A percentile compares a stretch with the other conserved stretches of the same genome.
phyloP scores from a whole-genome alignment of 768 basidiomycete genomes.

The Podaxis rugospora region DNA sequence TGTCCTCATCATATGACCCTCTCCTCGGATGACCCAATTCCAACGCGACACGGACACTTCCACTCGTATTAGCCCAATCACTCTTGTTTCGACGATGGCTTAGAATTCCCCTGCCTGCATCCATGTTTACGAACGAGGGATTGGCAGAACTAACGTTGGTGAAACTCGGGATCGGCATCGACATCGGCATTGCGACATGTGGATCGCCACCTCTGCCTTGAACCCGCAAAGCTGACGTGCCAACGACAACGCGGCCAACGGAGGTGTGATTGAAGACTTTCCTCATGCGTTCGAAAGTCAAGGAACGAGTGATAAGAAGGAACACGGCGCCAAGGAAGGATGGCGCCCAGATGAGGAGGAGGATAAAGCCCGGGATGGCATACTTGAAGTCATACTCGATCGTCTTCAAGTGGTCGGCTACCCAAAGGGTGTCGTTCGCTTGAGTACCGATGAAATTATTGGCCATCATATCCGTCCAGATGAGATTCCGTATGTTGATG shows the following conservation, averaged over 20 bases:
- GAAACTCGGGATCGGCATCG: background rate
- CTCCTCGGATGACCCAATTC: background rate
- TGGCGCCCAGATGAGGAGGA: background rate
- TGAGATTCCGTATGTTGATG: background rate
- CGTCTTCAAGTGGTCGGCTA: background rate
- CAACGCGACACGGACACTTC: background rate
- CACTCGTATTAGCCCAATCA: background rate
- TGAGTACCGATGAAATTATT: background rate
- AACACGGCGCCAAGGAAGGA: background rate
- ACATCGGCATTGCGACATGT: background rate
- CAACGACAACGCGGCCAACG: background rate
- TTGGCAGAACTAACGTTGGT: background rate
- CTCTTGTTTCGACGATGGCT: conserved; percentile 3
- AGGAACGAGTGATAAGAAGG: background rate
- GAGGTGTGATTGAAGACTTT: conserved; percentile 2
- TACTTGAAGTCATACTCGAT: conserved; percentile 4
- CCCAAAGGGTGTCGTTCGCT: background rate
- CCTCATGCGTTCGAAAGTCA: background rate
- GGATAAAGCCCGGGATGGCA: conserved; percentile 2
- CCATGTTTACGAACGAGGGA: background rate
- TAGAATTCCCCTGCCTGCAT: background rate
- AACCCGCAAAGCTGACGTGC: background rate
- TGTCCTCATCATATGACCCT: background rate
- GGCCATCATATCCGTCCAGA: conserved; percentile 3
- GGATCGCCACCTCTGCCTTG: background rate